phyloP scores from a whole-genome alignment of 2,329 filamentous ascomycete genomes.

The Coniochaeta prunicola region DNA sequence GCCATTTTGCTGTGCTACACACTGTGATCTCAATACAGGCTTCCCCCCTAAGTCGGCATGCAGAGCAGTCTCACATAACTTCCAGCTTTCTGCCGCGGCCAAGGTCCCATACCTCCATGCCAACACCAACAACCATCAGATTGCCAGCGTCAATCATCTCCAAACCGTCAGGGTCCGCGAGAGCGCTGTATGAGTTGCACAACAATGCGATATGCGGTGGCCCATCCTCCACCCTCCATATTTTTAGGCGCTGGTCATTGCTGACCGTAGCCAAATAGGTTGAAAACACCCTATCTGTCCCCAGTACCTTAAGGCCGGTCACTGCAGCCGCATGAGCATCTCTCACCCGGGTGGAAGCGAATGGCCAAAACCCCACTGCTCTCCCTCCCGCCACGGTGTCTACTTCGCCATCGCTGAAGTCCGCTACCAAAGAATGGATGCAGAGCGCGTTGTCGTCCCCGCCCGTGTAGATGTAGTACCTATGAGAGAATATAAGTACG shows the following conservation, averaged over 20 bases:
- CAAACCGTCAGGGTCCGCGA: conserved; percentile 52
- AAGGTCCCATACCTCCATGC: conserved; percentile 35
- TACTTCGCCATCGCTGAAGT: conserved; percentile 21
- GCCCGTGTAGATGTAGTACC: conserved; percentile 58
- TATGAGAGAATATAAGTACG: conserved; percentile 10
- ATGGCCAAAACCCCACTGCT: conserved; percentile 9
- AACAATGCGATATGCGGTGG: conserved; percentile 28
- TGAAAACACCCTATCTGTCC: conserved; percentile 11
- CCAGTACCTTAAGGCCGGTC: conserved; percentile 44
- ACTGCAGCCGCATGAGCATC: conserved; percentile 66
- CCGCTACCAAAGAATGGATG: conserved; percentile 30
- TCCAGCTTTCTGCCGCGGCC: not conserved
- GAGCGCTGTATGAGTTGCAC: conserved; percentile 48
- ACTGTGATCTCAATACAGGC: not conserved
- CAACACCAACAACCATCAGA: conserved; percentile 36
- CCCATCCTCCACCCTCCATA: conserved; percentile 33
- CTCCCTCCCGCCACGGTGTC: not conserved
- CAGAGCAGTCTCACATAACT: not conserved
- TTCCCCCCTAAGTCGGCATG: not conserved
- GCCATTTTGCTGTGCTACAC: not conserved
- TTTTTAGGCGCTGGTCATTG: conserved; percentile 55
- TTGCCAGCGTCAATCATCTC: conserved; percentile 25
- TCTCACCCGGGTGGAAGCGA: conserved; percentile 28
- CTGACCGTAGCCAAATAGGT: conserved; percentile 37
- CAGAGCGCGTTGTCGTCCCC: conserved; percentile 84